Percentiles rank a stretch among this genome's conserved stretches.
phyloP scores from a whole-genome alignment of 2,329 filamentous ascomycete genomes.

The Beauveria rudraprayagi region DNA sequence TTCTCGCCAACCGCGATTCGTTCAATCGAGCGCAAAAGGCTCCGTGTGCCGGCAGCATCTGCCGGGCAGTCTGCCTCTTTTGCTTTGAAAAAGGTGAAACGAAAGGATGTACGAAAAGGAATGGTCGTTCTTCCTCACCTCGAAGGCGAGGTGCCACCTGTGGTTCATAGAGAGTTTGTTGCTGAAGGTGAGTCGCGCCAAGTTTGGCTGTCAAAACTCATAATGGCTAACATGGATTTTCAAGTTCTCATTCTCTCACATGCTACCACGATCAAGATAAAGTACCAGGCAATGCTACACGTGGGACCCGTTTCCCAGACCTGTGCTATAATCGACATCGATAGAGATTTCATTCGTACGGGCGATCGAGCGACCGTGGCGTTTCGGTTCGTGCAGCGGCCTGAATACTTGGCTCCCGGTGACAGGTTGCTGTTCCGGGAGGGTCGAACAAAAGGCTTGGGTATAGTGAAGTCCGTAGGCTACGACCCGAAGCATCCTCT shows the following conservation, averaged over 20 bases:
- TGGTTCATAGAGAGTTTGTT: slow-evolving; percentile 67
- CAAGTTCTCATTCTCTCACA: slow-evolving; percentile 87
- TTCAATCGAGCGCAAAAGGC: slow-evolving; percentile 90
- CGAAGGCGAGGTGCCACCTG: slow-evolving; percentile 61
- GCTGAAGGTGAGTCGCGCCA: slow-evolving; percentile 54
- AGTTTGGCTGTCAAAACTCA: background rate
- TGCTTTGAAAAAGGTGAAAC: slow-evolving; percentile 75
- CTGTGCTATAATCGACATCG: slow-evolving; percentile 94
- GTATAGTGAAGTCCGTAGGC: slow-evolving; percentile 85
- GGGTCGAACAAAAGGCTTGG: slow-evolving; percentile 87
- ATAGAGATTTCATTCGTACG: slow-evolving; percentile 88
- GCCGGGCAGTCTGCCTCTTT: slow-evolving; percentile 92
- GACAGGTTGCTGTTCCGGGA: slow-evolving; percentile 90
- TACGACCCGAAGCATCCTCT: slow-evolving; percentile 57
- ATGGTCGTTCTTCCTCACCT: slow-evolving; percentile 91
- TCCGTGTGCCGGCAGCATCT: slow-evolving; percentile 76
- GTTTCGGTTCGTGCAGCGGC: slow-evolving; percentile 88
- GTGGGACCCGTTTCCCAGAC: slow-evolving; percentile 93
- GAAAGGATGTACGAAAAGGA: slow-evolving; percentile 92
- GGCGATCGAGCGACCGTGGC: slow-evolving; percentile 91
- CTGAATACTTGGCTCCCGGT: slow-evolving; percentile 83
- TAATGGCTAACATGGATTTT: background rate
- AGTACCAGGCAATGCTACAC: slow-evolving; percentile 97
- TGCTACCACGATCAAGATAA: slow-evolving; percentile 91
- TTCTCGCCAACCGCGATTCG: slow-evolving; percentile 82